Evolutionary conservation across 2,329 filamentous ascomycete genomes (phyloP).

Genomic region (Rachicladosporium sp.): DNA sequence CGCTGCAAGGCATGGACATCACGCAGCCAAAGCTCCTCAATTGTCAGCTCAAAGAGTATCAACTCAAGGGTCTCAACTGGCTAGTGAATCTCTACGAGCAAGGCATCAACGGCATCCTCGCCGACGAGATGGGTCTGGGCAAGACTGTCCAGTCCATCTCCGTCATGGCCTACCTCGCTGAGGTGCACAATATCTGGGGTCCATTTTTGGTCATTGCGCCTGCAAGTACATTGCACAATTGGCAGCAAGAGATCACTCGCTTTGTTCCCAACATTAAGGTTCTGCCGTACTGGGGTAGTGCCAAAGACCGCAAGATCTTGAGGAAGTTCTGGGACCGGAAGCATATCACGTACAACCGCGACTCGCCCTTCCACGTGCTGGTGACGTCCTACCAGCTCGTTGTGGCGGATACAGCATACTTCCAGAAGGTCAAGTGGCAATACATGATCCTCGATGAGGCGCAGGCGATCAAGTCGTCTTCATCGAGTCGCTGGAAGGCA

Average conservation of each 20-base stretch:
- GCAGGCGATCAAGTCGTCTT: constrained; percentile 96
- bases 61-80: constrained; percentile 98
- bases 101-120: constrained; percentile 97
- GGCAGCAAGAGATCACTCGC: constrained; percentile 94
- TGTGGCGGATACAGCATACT: constrained; percentile 90
- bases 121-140: constrained; percentile 98
- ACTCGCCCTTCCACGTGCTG: constrained; percentile 89
- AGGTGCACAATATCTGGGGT: constrained; percentile 96
- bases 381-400: constrained; percentile 96
- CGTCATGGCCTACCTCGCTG: constrained; percentile 95
- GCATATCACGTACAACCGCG: constrained; percentile 86
- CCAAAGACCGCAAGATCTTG: constrained; percentile 84
- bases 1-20: constrained; percentile 85
- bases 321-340: constrained; percentile 99
- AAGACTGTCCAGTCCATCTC: constrained; percentile 99
- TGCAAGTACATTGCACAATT: constrained; percentile 93
- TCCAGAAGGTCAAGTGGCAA: constrained; percentile 98
- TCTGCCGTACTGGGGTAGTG: constrained; percentile 92
- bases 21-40: constrained; percentile 89
- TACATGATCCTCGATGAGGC: constrained; percentile 99
- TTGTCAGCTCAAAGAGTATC: constrained; percentile 93
- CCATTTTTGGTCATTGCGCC: constrained; percentile 94
- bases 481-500: constrained; percentile 94
- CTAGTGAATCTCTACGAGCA: constrained; percentile 98
- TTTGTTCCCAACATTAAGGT: constrained; percentile 95